A percentile compares a stretch with the other conserved stretches of the same genome.
phyloP scores from a whole-genome alignment of 495 filamentous ascomycete genomes.

The Jackrogersella minutella region DNA sequence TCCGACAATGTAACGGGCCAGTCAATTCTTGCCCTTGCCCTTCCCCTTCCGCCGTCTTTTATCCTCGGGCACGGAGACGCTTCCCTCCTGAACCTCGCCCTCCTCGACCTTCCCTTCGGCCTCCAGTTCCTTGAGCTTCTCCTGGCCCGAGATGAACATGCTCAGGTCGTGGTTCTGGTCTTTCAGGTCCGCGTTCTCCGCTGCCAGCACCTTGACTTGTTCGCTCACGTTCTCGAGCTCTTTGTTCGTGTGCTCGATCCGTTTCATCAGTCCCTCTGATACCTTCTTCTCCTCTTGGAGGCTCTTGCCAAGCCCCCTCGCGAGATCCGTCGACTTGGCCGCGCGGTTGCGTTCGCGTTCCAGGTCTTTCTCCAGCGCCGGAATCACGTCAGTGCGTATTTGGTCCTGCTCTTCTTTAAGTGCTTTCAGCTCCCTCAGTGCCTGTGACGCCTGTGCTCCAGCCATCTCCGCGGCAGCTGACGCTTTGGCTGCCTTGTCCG shows the following conservation, averaged over 20 bases:
- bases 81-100: slow-evolving; percentile 60
- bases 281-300: slow-evolving; percentile 90
- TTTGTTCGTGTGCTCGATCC: slow-evolving; percentile 71
- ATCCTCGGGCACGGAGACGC: slow-evolving; percentile 59
- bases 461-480: slow-evolving; percentile 71
- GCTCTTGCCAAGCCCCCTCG: slow-evolving; percentile 76
- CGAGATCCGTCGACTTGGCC: slow-evolving; percentile 75
- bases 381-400: slow-evolving; percentile 66
- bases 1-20: no score
- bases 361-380: slow-evolving; percentile 72
- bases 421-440: slow-evolving; percentile 56
- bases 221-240: slow-evolving; percentile 63
- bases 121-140: slow-evolving; percentile 78
- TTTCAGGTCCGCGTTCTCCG: slow-evolving; percentile 67
- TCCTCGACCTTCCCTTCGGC: slow-evolving; percentile 67
- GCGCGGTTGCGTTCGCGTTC: slow-evolving; percentile 71
- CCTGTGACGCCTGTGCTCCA: slow-evolving; percentile 58
- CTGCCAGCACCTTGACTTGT: slow-evolving; percentile 62
- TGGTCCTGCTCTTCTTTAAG: slow-evolving; percentile 64
- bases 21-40: slow-evolving; percentile 51
- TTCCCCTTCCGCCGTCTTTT: slow-evolving; percentile 64
- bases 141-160: slow-evolving; percentile 85
- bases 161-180: slow-evolving; percentile 91
- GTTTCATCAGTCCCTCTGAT: slow-evolving; percentile 76
- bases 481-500: slow-evolving; percentile 86